Evolutionary conservation across 2,329 filamentous ascomycete species (phyloP), one percentile per base, ranked within the genome.

Genomic region (Xylaria sp.): DNA sequence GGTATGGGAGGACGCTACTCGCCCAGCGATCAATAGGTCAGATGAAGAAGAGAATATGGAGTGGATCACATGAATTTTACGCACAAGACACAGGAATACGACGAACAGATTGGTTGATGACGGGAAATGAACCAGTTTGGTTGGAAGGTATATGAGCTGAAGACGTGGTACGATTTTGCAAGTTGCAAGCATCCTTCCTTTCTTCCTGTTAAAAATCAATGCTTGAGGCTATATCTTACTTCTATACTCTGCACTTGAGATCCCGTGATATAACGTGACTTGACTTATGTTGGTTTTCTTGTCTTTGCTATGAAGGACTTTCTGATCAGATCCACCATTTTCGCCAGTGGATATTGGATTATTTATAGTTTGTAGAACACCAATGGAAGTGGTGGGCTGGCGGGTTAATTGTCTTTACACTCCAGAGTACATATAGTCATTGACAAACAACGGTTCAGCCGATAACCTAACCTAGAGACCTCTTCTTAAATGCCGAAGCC

Each of bases 1-100:
- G 93, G 92, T 36, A 87, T 92, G 73, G 73, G 73, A 55, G 75
- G 74, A 59, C 69, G 69, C 27, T 77, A 76, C 61, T 78, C 76
- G 29, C 72, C 75, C 22, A 61, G 70, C 57, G 76, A 78, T 50
- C 69, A 66, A 50, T 69, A 63, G 39, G 50, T 50, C 27, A 42
- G 29, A 36, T 29, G 54, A 33, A 47, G 45, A 29, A 25, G 38
- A 55, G 27, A 27, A 42, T 53, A 31, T 42, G 38, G 20, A 29
- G 42, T 27, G 42, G 38, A 33, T 39, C 29, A 33, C 38, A 49
- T 39, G 61, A 59, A 44, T 38, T 31, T 51, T 58, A 67, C 20
- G 53, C 31, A 20, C 50, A 60, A 39, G 29, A 49, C 47, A 69
- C 61, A 67, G 63, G 70, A 69, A 68, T 58, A 60, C 54, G 58